phyloP scores from a whole-genome alignment of 768 basidiomycete genomes.

The Coprinellus aureogranulatus region DNA sequence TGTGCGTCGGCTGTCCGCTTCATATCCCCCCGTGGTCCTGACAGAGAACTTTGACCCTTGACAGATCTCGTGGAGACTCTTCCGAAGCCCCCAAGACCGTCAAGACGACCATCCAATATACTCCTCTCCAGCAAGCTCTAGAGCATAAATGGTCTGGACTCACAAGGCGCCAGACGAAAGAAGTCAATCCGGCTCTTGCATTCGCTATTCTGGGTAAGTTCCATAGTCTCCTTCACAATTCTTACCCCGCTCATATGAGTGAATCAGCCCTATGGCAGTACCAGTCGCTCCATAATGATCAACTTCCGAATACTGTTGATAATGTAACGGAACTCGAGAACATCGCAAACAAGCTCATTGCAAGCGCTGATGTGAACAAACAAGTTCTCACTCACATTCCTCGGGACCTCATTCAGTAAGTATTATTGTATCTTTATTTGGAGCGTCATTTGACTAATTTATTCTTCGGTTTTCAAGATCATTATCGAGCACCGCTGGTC shows the following conservation, averaged over 20 bases:
- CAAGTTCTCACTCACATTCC: constrained; percentile 61
- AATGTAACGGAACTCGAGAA: constrained; percentile 56
- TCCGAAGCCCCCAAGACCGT: constrained; percentile 59
- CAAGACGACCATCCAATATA: constrained; percentile 62
- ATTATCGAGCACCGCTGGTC: constrained; percentile 63
- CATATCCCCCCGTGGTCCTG: neutral
- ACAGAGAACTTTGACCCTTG: neutral
- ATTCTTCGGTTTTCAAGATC: constrained; percentile 43
- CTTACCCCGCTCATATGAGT: neutral
- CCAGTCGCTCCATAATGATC: constrained; percentile 49
- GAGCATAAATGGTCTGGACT: constrained; percentile 66
- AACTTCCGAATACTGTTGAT: constrained; percentile 51
- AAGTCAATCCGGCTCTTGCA: constrained; percentile 71
- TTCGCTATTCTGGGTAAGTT: constrained; percentile 70
- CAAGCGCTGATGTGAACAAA: constrained; percentile 65
- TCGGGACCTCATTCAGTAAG: constrained; percentile 61
- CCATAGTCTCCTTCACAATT: neutral
- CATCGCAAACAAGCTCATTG: constrained; percentile 63
- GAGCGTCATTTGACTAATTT: constrained; percentile 8
- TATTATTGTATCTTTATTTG: constrained; percentile 4
- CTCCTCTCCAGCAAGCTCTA: constrained; percentile 60
- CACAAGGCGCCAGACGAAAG: constrained; percentile 76
- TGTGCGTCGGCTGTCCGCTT: constrained; percentile 9
- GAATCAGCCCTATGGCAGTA: constrained; percentile 81
- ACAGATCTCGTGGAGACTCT: constrained; percentile 61